Evolutionary conservation across 2,329 filamentous ascomycete genomes (phyloP), one percentile per base, ranked within the genome.

Genomic region (Cladorrhinum sp.): DNA sequence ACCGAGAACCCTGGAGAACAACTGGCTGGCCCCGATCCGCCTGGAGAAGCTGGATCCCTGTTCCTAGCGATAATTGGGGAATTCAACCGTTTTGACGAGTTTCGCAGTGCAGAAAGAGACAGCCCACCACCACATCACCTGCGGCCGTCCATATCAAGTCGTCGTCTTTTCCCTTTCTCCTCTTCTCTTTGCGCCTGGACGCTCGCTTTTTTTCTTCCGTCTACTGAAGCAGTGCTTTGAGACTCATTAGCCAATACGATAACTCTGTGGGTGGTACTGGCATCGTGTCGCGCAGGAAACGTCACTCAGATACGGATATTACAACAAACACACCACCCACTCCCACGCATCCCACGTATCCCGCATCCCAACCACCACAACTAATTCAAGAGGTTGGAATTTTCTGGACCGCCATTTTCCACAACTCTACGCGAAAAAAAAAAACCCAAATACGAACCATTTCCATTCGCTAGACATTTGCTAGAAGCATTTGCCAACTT

Each of bases 81-180:
- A 63, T 65, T 67, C 62, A 67, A 50, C 64, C 64, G 65, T 68
- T 64, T 64, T 66, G 58, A 63, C 58, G 59, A 66, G 65, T 65
- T 67, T 68, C 66, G 65, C 64, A 64, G 52, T 49, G 41, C 52
- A 20, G 52, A 38, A 48, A 48, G 8, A 29, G 27, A 20, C 29
- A 54, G n/a, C n/a, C 52, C 29, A 32, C 7, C 41, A 45, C 16
- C 41, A 5, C n/a, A 7, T 45, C 16, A 20, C 3, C 41, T 20
- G n/a, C 10, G 16, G 8, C 18, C 8, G 6, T 45, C 4, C n/a
- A 45, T 20, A 45, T 45, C 41, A 45, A 45, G 41, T 45, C 32
- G 41, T 45, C 32, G 32, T 36, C 32, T 55, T 22, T 55, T 22
- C 58, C 50, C 52, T 36, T 50, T 25, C 10, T 56, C 36, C 41